Evolutionary conservation across 495 filamentous ascomycete species (phyloP), one percentile per base, ranked within the genome.

Genomic region (Bathelium albidoporum): DNA sequence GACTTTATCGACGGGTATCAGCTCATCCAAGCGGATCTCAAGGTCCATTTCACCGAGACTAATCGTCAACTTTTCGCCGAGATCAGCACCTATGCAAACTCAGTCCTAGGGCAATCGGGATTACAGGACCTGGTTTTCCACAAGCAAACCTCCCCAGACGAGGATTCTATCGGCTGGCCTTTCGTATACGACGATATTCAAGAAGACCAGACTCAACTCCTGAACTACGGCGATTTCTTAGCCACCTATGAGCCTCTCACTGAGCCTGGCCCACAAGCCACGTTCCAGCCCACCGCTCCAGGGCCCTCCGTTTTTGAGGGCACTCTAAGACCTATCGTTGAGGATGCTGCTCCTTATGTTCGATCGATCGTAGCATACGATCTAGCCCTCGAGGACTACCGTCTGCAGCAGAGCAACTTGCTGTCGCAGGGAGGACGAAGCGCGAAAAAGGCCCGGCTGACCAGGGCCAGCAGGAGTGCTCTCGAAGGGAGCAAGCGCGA

Each of bases 341-440:
- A 87, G 52, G 94, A 98, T 64, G 74, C 96, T 7, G 90, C 89
- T 0, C 93, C 92, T 0, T 97, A 89, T 66, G 81, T 95, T 24
- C 87, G 94, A 22, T 77, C 80, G 11, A 96, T 97, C 66, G 85
- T 90, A 31, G 76, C 83, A 0, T 88, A 88, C 69, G 93, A 96
- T 65, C 74, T 84, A 2, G 79, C 78, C 12, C 79, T 91, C 0
- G 84, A 88, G 59, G 78, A 86, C 65, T 82, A 89, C 65, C 80
- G 91, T 0, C 66, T 83, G 16, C 80, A 79, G 18, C 70, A 89
- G 1, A 85, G 85, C 64, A 83, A 75, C 16, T 69, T 93, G 1
- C 72, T 91, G 20, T 82, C 82, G 41, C 74, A 78, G 34, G 81
- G 79, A 18, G 77, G 43, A 9, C 24, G 74, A 28, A 70, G 70